Conservation (phyloP, 2,329 filamentous ascomycete genomes). For the Talaromyces piceae region DNA sequence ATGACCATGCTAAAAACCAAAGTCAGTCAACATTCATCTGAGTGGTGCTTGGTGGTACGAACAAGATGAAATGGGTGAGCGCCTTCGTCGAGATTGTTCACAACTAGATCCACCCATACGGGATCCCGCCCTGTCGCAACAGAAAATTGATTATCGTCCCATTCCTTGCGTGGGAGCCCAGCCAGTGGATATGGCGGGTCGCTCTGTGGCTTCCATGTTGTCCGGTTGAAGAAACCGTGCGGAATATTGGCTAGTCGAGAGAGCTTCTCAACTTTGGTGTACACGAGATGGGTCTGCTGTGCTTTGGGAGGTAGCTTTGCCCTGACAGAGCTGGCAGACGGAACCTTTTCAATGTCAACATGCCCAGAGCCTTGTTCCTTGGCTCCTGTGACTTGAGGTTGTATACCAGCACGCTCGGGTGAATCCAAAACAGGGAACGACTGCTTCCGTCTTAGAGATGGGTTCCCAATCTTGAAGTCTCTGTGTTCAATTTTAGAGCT, state of each 20-base stretch:
- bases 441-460: constrained; percentile 33
- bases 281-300: constrained; percentile 39
- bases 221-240: constrained; percentile 43
- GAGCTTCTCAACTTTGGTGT: constrained; percentile 41
- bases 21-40: background rate
- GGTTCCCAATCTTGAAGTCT: constrained; percentile 41
- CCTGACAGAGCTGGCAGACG: constrained; percentile 21
- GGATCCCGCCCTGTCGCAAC: constrained; percentile 16
- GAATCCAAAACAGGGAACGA: constrained; percentile 24
- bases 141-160: constrained; percentile 38
- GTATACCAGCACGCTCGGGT: background rate
- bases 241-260: constrained; percentile 37
- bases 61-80: constrained; percentile 46
- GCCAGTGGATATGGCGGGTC: constrained; percentile 27
- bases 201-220: constrained; percentile 36
- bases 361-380: background rate
- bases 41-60: constrained; percentile 5
- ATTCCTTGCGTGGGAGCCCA: constrained; percentile 26
- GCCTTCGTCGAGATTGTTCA: constrained; percentile 47
- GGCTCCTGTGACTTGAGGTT: background rate
- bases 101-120: constrained; percentile 41
- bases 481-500: constrained; percentile 14
- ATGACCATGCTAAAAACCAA: constrained; percentile 63
- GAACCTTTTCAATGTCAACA: constrained; percentile 21
- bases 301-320: constrained; percentile 21